A percentile compares a stretch with the other conserved stretches of the same genome.
Conservation (phyloP, 371 early-diverging fungal species). For the Actinomortierella wolfii region DNA sequence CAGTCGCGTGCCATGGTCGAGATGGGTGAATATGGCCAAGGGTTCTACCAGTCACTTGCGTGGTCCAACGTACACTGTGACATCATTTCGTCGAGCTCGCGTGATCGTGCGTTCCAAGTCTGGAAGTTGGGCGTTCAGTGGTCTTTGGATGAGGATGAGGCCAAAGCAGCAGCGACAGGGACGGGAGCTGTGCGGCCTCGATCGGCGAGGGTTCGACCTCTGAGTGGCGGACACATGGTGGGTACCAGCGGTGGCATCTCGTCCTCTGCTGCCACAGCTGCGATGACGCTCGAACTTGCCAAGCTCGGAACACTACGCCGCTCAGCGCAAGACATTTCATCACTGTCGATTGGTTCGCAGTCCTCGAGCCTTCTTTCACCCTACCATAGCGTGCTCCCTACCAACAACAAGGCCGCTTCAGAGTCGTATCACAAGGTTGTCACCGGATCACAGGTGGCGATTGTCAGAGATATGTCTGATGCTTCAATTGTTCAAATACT, state of each 20-base stretch:
- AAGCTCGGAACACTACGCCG: no score
- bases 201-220: no score
- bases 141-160: slow-evolving; percentile 31
- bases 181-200: slow-evolving; percentile 20
- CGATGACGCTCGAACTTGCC: no score
- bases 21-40: slow-evolving; percentile 59
- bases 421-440: slow-evolving; percentile 37
- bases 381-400: not conserved
- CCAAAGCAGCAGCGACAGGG: slow-evolving; percentile 9
- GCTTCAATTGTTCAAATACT: slow-evolving; percentile 10
- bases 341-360: no score
- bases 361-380: no score
- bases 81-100: slow-evolving; percentile 54
- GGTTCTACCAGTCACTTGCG: slow-evolving; percentile 57
- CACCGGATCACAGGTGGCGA: slow-evolving; percentile 33
- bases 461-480: slow-evolving; percentile 23
- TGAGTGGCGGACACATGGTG: not conserved
- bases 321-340: no score
- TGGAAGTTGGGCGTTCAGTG: slow-evolving; percentile 48
- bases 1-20: slow-evolving; percentile 55
- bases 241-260: slow-evolving; percentile 7
- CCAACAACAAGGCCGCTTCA: slow-evolving; percentile 11
- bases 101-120: slow-evolving; percentile 56
- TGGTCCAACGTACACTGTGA: slow-evolving; percentile 71
- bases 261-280: not conserved